Conservation (phyloP, 225 moss, liverwort and hornwort species). For the Climacium dendroides region DNA sequence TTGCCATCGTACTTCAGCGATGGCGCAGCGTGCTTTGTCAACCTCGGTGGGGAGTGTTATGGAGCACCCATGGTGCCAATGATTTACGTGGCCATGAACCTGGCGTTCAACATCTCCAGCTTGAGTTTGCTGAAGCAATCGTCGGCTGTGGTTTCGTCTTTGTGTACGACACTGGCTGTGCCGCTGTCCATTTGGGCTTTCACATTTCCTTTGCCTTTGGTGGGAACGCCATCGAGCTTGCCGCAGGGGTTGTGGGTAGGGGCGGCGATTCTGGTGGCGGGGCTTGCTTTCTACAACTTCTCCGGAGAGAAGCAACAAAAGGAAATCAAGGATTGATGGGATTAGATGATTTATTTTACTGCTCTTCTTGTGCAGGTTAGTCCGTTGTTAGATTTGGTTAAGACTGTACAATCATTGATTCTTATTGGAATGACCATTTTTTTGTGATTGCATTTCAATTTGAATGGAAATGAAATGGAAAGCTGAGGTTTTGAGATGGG, state of each 20-base stretch:
- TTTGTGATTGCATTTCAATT: not conserved
- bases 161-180: not conserved
- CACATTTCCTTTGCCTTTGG: not conserved
- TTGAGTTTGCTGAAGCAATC: slow-evolving; percentile 1
- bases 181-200: slow-evolving; percentile 5
- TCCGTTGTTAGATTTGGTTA: not conserved
- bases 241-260: not conserved
- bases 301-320: not conserved
- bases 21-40: not conserved
- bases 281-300: not conserved
- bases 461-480: not conserved
- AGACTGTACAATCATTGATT: not conserved
- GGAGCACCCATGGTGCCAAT: not conserved
- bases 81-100: not conserved
- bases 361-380: not conserved
- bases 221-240: not conserved
- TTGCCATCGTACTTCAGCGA: not conserved
- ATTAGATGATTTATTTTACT: not conserved
- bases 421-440: not conserved
- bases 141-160: not conserved
- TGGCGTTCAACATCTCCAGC: not conserved
- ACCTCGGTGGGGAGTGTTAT: not conserved
- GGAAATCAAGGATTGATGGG: not conserved
- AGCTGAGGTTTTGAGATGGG: not conserved
- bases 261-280: not conserved